Evolutionary conservation across 1,284 basidiomycete genomes (phyloP).

Genomic region (Gomphus bonarii): DNA sequence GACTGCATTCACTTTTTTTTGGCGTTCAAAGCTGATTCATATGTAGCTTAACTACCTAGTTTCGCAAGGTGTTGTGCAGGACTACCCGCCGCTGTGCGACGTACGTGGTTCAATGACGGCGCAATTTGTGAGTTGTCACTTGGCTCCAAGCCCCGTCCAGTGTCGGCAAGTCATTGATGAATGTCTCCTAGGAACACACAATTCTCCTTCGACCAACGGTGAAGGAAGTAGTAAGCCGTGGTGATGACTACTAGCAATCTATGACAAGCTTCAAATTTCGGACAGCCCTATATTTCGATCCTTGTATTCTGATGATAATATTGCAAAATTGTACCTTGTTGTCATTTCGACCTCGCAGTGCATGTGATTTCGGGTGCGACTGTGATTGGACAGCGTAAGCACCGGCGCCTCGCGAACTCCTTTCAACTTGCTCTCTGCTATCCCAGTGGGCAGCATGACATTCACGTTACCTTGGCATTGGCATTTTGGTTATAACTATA

Average conservation of each 20-base stretch:
- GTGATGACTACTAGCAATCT: slow-evolving; percentile 71
- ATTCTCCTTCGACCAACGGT: slow-evolving; percentile 84
- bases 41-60: slow-evolving; percentile 86
- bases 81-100: slow-evolving; percentile 93
- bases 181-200: slow-evolving; percentile 68
- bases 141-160: background rate
- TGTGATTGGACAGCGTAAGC: background rate
- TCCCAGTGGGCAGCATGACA: background rate
- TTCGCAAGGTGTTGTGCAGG: slow-evolving; percentile 78
- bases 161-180: background rate
- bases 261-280: background rate
- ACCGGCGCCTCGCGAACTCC: background rate
- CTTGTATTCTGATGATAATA: background rate
- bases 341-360: background rate
- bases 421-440: background rate
- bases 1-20: slow-evolving; percentile 22
- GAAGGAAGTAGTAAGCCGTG: slow-evolving; percentile 92
- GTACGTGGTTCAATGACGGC: slow-evolving; percentile 80
- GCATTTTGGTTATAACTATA: background rate
- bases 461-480: slow-evolving; percentile 19
- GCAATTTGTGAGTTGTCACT: slow-evolving; percentile 62
- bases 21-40: slow-evolving; percentile 3
- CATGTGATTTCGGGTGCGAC: background rate
- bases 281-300: background rate
- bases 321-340: background rate